Conservation (phyloP, 2,329 filamentous ascomycete genomes). For the Aspergillus brunneoviolaceus region DNA sequence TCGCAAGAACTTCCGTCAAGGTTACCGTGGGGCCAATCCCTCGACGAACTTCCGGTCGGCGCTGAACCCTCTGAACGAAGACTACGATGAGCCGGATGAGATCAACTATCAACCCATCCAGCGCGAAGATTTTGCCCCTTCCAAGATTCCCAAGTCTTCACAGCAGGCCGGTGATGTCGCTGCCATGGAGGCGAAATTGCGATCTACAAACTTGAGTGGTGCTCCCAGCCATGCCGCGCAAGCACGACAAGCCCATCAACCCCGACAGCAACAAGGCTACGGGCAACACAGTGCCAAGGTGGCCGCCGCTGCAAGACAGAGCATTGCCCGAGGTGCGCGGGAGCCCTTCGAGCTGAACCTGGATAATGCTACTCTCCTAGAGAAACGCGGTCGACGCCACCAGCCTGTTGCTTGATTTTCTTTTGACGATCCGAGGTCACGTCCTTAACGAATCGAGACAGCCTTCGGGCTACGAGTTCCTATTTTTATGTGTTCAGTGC, state of each 20-base stretch:
- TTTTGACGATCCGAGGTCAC: conserved; percentile 1
- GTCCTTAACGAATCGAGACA: conserved; percentile 3
- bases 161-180: conserved; percentile 61
- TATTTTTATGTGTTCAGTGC: conserved; percentile 14
- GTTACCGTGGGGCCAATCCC: conserved; percentile 57
- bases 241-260: conserved; percentile 57
- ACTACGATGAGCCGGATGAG: conserved; percentile 61
- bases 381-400: conserved; percentile 58
- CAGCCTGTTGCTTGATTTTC: conserved; percentile 28
- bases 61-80: conserved; percentile 65
- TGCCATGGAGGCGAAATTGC: conserved; percentile 82
- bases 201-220: conserved; percentile 69
- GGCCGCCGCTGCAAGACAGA: conserved; percentile 77
- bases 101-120: conserved; percentile 17
- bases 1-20: conserved; percentile 76
- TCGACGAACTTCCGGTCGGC: conserved; percentile 60
- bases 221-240: conserved; percentile 61
- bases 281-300: conserved; percentile 85
- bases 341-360: conserved; percentile 90
- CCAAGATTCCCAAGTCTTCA: conserved; percentile 65
- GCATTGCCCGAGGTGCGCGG: conserved; percentile 70
- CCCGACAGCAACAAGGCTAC: conserved; percentile 64
- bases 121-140: conserved; percentile 45
- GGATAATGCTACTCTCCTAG: conserved; percentile 85
- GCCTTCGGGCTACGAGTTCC: conserved; percentile 7